Base-by-base conservation (phyloP, 2,329 filamentous ascomycete species). In the Colletotrichum eleusines region DNA sequence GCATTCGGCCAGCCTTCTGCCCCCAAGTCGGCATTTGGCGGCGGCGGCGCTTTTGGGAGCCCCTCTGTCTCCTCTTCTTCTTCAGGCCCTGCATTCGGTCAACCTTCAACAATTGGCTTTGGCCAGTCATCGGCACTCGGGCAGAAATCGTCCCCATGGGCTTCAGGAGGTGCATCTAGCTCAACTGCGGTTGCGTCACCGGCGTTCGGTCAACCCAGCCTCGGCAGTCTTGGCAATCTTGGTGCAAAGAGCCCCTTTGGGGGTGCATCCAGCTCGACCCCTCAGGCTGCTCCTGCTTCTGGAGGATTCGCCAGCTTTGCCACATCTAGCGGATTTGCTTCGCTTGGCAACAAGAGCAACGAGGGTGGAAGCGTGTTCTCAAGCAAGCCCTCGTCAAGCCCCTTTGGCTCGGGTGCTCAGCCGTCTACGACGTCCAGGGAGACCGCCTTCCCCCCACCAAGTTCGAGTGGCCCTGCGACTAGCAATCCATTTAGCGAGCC, bases 181-280 rank as follows among this genome's bases (percentile, higher is more conserved):
- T 78, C 81, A 4, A 72, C 81, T 6, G 74, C 80, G 50, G 73
- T 78, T 40, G 75, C 77, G 23, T 73, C 80, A 5, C 81, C 87
- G 23, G 80, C 85, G 1, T 90, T 91, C 77, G 88, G 88, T 1
- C 87, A 90, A 75, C 78, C 85, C 9, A 82, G 84, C 18, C 87
- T 88, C 66, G 76, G 84, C 8, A 81, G 79, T 62, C 80, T 83
- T 63, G 78, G 81, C 6, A 80, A 79, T 3, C 81, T 79, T 58
- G 54, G 31, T 20, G 78, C 77, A 12, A 81, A 80, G 58, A 81
- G 78, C 60, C 77, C 82, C 1, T 86, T 86, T 72, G 81, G 80
- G 5, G 77, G 78, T 64, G 58, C 65, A 26, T 69, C 74, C 3
- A 58, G 73, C 14, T 75, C 75, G 7, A 76, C 73, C 61, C 76